Evolutionary conservation across 306 rosid species (phyloP).

Genomic region (Glycine tomentella): DNA sequence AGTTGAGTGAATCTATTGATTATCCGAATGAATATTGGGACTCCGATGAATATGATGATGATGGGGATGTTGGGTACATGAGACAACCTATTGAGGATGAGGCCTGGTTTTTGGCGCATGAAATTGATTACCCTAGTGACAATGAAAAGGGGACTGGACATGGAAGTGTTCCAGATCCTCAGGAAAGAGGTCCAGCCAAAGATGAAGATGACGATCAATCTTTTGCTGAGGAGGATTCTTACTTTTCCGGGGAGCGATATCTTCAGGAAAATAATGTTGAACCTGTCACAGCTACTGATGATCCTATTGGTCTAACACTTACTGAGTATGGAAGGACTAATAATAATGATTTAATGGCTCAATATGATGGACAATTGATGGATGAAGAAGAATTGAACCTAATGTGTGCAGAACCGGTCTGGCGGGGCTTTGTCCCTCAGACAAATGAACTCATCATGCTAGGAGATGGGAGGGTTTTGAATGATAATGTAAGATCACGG

Average conservation of each 20-base stretch:
- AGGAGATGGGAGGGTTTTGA: constrained; percentile 67
- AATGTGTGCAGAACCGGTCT: constrained; percentile 85
- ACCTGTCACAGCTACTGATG: constrained; percentile 65
- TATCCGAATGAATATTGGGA: constrained; percentile 91
- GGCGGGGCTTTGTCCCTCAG: constrained; percentile 95
- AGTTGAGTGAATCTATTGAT: constrained; percentile 82
- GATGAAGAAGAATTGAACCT: constrained; percentile 83
- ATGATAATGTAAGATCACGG: constrained; percentile 66
- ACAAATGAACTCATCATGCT: constrained; percentile 76
- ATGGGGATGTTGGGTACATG: constrained; percentile 89
- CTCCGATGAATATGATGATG: constrained; percentile 92
- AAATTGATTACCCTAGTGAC: constrained; percentile 93
- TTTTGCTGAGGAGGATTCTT: constrained; percentile 92
- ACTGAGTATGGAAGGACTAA: constrained; percentile 68
- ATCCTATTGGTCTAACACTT: constrained; percentile 68
- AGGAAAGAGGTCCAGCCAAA: constrained; percentile 74
- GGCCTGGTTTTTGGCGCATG: constrained; percentile 90
- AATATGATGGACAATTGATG: constrained; percentile 90
- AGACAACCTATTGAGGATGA: constrained; percentile 95
- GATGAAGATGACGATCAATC: constrained; percentile 92
- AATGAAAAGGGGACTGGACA: constrained; percentile 81
- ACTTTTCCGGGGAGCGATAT: constrained; percentile 83
- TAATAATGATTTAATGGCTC: constrained; percentile 74
- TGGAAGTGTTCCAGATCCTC: constrained; percentile 81
- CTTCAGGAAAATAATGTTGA: constrained; percentile 73